Percentiles rank a stretch among this genome's conserved stretches.
phyloP scores from a whole-genome alignment of 73 alveolate species.

The Halteria grandinella region DNA sequence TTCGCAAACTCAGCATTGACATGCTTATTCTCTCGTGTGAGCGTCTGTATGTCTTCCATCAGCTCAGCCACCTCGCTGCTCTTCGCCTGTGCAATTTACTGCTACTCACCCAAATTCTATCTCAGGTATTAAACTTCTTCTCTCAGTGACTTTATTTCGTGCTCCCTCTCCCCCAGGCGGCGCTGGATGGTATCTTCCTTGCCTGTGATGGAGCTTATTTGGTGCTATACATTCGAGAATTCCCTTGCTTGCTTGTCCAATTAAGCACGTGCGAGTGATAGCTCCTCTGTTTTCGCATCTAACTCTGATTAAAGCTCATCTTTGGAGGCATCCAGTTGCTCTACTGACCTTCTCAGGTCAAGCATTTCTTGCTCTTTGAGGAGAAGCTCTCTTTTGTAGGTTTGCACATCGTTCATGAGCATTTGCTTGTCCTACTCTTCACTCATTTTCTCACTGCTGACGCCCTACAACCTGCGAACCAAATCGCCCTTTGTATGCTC shows the following conservation, averaged over 20 bases:
- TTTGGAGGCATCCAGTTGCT: slow-evolving; percentile 41
- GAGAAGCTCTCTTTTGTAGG: slow-evolving; percentile 1
- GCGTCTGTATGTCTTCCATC: slow-evolving; percentile 36
- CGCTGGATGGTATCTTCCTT: slow-evolving; percentile 52
- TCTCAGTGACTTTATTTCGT: slow-evolving; percentile 52
- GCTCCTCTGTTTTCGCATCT: slow-evolving; percentile 69
- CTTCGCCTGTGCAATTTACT: slow-evolving; percentile 22
- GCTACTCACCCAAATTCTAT: slow-evolving; percentile 40
- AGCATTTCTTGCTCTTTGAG: slow-evolving; percentile 26
- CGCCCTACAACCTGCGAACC: slow-evolving; percentile 30
- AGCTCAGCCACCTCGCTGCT: slow-evolving; percentile 52
- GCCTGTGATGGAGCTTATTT: slow-evolving; percentile 29
- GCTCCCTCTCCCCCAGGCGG: slow-evolving; percentile 64
- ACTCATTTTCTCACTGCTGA: slow-evolving; percentile 19
- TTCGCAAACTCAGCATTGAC: slow-evolving; percentile 55
- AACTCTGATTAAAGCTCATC: slow-evolving; percentile 62
- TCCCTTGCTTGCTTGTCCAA: slow-evolving; percentile 40
- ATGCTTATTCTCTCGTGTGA: slow-evolving; percentile 50
- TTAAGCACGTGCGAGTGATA: not conserved
- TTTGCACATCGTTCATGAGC: slow-evolving; percentile 50
- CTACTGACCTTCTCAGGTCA: slow-evolving; percentile 45
- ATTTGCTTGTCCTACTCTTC: slow-evolving; percentile 55
- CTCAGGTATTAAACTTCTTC: slow-evolving; percentile 15
- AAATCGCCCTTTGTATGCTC: slow-evolving; percentile 57
- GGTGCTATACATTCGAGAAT: slow-evolving; percentile 33